A percentile compares a stretch with the other conserved stretches of the same genome.
Evolutionary conservation across 2,329 filamentous ascomycete genomes (phyloP).

Genomic region (Neonectria punicea): DNA sequence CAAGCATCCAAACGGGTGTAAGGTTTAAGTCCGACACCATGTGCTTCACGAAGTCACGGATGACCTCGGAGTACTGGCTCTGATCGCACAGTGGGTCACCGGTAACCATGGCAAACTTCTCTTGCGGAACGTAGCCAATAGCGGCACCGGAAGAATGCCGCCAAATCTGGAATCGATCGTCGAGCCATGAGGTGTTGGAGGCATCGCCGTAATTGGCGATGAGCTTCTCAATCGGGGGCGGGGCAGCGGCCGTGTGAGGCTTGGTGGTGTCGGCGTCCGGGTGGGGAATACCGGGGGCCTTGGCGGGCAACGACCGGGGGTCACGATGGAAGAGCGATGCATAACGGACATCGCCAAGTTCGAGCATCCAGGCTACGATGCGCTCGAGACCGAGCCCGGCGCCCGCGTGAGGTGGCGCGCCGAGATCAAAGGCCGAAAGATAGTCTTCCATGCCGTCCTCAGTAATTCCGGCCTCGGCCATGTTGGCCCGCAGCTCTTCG

Average conservation of each 20-base stretch:
- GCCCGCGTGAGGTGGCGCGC: constrained; percentile 88
- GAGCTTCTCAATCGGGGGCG: constrained; percentile 84
- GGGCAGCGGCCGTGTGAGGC: constrained; percentile 59
- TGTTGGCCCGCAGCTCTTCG: constrained; percentile 77
- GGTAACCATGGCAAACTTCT: constrained; percentile 83
- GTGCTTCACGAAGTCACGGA: constrained; percentile 78
- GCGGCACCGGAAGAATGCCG: constrained; percentile 86
- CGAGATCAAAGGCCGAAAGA: constrained; percentile 87
- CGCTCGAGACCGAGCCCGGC: constrained; percentile 92
- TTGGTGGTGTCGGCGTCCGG: constrained; percentile 83
- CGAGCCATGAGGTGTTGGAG: constrained; percentile 92
- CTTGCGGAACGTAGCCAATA: constrained; percentile 81
- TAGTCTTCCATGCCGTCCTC: constrained; percentile 91
- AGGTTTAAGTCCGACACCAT: constrained; percentile 75
- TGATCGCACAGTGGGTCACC: constrained; percentile 88
- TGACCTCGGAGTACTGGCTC: constrained; percentile 78
- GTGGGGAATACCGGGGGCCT: constrained; percentile 76
- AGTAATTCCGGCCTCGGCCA: constrained; percentile 79
- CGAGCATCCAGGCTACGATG: constrained; percentile 85
- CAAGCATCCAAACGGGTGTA: constrained; percentile 89
- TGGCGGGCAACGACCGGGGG: constrained; percentile 84
- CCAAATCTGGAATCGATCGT: constrained; percentile 90
- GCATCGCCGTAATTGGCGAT: constrained; percentile 97
- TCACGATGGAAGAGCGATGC: constrained; percentile 90
- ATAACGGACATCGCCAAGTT: constrained; percentile 88